Evolutionary conservation across 768 basidiomycete species (phyloP), one percentile per base, ranked within the genome.

Genomic region (Suillus bovinus): DNA sequence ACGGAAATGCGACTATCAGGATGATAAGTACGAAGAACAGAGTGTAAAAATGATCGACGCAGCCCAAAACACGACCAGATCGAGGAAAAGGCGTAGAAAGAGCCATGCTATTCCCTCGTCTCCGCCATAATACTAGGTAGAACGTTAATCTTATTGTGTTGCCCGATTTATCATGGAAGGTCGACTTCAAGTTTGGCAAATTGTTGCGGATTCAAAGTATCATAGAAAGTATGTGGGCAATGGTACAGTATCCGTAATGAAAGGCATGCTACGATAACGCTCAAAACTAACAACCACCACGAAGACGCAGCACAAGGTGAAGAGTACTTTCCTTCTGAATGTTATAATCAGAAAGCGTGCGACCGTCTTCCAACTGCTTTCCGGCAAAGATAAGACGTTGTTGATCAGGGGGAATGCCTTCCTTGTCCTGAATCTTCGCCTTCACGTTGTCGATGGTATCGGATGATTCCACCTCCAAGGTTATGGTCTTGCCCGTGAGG

Each of bases 361-460:
- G 85, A 16, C 89, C 89, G 62, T 91, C 89, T 69, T 91, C 89
- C 46, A 90, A 78, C 71, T 91, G 89, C 78, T 91, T 91, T 5
- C 89, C 89, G 57, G 89, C 89, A 62, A 90, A 90, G 70, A 91
- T 91, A n/a, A 90, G 78, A 41, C 89, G 84, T 69, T 91, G 89
- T 69, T 89, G 89, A 67, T 89, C 89, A 24, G 89, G 89, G 17
- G 88, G 89, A 54, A 91, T 90, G 47, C 89, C 89, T 65, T 90
- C 88, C 81, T 90, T 90, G 76, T 90, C 88, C 75, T 90, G 88
- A 62, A 90, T 90, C 79, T 89, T 89, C 22, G 84, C 80, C 78
- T 89, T 90, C 41, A 90, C 88, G 63, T 89, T 88, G 77, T 89
- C 88, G 66, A 90, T 89, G 24, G 88, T 89, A 73, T 89, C 87